These are phyloP conservation scores for Styphnolobium japonicum DNA, from an alignment of 306 rosid species.

Conservation along the genomic window DNA sequence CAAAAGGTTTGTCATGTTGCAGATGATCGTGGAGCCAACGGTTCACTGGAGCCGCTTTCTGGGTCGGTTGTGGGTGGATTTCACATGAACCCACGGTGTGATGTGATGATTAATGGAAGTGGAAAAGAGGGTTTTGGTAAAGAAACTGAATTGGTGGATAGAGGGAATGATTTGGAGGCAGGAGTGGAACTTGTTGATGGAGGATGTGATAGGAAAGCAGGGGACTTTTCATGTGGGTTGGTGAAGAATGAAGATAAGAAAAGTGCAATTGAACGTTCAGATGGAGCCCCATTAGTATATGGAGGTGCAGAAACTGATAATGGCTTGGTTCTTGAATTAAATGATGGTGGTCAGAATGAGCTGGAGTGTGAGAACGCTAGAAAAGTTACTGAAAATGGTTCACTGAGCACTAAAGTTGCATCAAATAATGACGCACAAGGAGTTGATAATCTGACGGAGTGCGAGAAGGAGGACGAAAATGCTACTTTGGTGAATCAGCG, in stretches of 20 bases:
- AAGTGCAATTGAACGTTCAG: neutral
- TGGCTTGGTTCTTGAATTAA: conserved; percentile 20
- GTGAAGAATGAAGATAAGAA: conserved; percentile 13
- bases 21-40: neutral
- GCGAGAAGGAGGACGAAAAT: neutral
- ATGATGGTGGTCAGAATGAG: conserved; percentile 9
- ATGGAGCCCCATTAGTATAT: conserved; percentile 4
- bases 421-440: conserved; percentile 10
- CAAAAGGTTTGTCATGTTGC: conserved; percentile 6
- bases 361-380: neutral
- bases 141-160: conserved; percentile 6
- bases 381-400: conserved; percentile 13
- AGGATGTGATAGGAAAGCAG: conserved; percentile 8
- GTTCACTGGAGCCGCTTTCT: neutral
- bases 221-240: neutral
- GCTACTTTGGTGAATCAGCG: conserved; percentile 5
- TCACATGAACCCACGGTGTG: neutral
- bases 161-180: conserved; percentile 15
- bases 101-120: conserved; percentile 1
- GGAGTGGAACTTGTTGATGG: conserved; percentile 24
- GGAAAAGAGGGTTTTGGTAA: conserved; percentile 26
- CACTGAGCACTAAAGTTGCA: neutral
- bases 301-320: neutral
- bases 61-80: conserved; percentile 5
- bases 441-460: neutral